Base-by-base conservation (phyloP, 768 basidiomycete genomes). In the Boletales sp. region DNA sequence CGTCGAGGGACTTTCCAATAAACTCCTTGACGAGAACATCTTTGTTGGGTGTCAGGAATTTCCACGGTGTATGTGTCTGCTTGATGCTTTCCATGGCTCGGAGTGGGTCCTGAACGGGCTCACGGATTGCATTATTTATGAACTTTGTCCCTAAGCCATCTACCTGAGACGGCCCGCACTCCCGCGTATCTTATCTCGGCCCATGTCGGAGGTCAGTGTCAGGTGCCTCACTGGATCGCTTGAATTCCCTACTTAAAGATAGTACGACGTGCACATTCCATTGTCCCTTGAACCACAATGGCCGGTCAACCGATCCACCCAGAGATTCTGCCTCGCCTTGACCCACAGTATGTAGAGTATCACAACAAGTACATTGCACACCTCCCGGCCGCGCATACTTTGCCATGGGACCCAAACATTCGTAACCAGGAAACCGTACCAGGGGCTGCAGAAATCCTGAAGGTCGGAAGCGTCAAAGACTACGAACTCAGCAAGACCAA, bases 301-400 rank as follows among this genome's bases (percentile, higher is more conserved):
- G 8, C 29, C 4, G 52, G 43, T 30, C 66, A 83, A 53, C 82
- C 84, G 21, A 70, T 90, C n/a, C 77, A 87, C 55, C 80, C 83
- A 11, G 78, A 79, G 1, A 70, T 87, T 52, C 62, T 82, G 15
- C 58, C 70, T 2, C 75, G 71, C 42, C 75, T 89, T 44, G 83
- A 86, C 60, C 78, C 83, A 14, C 81, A 87, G 64, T 90, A 87
- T 56, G 67, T 80, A 38, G 73, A 70, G 15, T 86, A 84, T 63
- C 83, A 87, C 63, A 81, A 80, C 54, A 59, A 67, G 18, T 58
- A 75, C 39, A 57, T 86, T 14, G 63, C 71, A 2, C 65, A 80
- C 56, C 56, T 78, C 34, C 69, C 72, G 1, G 75, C 78, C 1
- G 73, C 74, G 13, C 81, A 87, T 56, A 76, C 77, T 5, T 51